Evolutionary conservation across 1,284 basidiomycete species (phyloP), one percentile per base, ranked within the genome.

Genomic region (Trametes sp.): DNA sequence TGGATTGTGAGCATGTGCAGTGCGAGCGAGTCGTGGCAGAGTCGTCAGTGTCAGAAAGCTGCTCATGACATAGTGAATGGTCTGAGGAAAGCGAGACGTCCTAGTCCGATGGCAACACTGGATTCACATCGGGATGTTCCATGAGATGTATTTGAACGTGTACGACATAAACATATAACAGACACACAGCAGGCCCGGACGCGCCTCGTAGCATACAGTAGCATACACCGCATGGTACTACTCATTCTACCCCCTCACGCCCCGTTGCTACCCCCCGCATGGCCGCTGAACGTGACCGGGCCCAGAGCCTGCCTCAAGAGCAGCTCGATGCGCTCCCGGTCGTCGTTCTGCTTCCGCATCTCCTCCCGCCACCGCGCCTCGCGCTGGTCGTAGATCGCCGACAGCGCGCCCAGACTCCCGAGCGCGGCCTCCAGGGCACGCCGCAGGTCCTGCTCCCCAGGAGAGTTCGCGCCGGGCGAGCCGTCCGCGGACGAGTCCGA

Each of bases 341-440:
- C 90, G 36, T 88, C 86, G 52, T 80, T 78, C 59, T 90, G 79
- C 63, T 83, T 78, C 31, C 80, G 74, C 82, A 92, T 87, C 77
- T 92, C 90, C 28, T 90, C 88, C 35, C 81, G 76, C 86, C 89
- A 90, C 41, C 90, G 78, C 51, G 81, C 80, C 73, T 90, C 88
- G 19, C 89, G 78, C 64, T 87, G 82, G 31, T 87, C 87, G 62
- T 90, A 91, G 45, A 92, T 87, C 45, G 78, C 75, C 24, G 86
- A 82, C 55, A 92, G 77, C 16, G 82, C 80, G 21, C 82, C 81
- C 36, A 92, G 79, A 68, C 89, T 90, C 1, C 84, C 85, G 53
- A 92, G 68, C 2, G 90, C 85, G 0, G 86, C 81, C 66, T 86
- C 86, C 51, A 92, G 75, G 1, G 87, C 87, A 1, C 85, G 82